Conservation (phyloP, 2,329 filamentous ascomycete species). For the Trichoderma koningiopsis region DNA sequence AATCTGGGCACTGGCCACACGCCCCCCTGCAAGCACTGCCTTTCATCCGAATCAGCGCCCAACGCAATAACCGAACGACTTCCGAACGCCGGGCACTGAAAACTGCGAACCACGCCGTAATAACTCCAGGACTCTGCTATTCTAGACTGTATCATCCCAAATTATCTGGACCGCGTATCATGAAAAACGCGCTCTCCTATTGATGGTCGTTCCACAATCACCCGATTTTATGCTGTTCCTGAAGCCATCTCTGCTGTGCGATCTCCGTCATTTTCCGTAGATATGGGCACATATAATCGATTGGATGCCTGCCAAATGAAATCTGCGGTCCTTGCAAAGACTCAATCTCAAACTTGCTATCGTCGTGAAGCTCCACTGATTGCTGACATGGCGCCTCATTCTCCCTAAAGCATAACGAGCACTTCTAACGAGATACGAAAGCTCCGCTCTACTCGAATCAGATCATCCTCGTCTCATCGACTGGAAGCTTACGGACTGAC, state of each 20-base stretch:
- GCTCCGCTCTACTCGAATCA: neutral
- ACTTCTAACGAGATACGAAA: neutral
- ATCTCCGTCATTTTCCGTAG: conserved; percentile 11
- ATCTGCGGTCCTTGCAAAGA: neutral
- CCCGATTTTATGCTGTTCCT: neutral
- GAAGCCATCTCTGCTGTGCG: neutral
- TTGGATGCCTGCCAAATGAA: neutral
- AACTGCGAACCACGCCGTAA: neutral
- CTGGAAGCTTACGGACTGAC: neutral
- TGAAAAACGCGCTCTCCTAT: neutral
- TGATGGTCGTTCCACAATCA: conserved; percentile 15
- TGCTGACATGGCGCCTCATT: conserved; percentile 9
- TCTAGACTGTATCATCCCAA: neutral
- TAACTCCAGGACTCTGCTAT: neutral
- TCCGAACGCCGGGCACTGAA: conserved; percentile 10
- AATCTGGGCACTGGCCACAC: conserved; percentile 6
- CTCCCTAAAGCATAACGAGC: neutral
- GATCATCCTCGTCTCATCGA: neutral
- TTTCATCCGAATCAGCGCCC: conserved; percentile 15
- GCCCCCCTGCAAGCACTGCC: neutral
- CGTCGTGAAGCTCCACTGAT: conserved; percentile 5
- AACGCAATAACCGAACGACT: conserved; percentile 23
- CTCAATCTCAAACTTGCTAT: neutral
- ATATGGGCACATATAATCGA: conserved; percentile 18
- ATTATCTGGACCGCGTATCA: neutral